Evolutionary conservation across 805 yeast species (phyloP).

Genomic region (Diddensiella caesifluorescens): DNA sequence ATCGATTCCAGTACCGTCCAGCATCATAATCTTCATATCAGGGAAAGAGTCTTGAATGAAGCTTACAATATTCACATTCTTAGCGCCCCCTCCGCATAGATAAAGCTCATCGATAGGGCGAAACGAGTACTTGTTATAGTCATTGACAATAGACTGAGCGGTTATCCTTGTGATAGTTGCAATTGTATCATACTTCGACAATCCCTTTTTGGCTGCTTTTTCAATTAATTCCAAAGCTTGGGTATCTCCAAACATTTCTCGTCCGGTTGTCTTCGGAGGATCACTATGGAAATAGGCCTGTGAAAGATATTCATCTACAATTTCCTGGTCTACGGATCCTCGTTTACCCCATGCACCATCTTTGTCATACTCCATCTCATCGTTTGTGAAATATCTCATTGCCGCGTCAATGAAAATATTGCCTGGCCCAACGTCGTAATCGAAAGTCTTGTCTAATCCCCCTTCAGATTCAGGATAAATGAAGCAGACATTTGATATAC

Average conservation of each 20-base stretch:
- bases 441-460: slow-evolving; percentile 26
- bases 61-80: slow-evolving; percentile 23
- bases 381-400: slow-evolving; percentile 26
- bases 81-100: slow-evolving; percentile 30
- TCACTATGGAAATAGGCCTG: slow-evolving; percentile 21
- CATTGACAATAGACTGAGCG: slow-evolving; percentile 25
- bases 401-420: slow-evolving; percentile 30
- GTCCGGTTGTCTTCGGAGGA: slow-evolving; percentile 30
- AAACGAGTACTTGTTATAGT: slow-evolving; percentile 20
- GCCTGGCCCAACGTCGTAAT: slow-evolving; percentile 31
- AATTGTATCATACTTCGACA: slow-evolving; percentile 22
- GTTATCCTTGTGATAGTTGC: slow-evolving; percentile 30
- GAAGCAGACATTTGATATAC: slow-evolving; percentile 28
- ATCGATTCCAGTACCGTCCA: slow-evolving; percentile 18
- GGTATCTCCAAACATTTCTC: slow-evolving; percentile 28
- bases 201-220: slow-evolving; percentile 16
- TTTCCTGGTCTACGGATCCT: slow-evolving; percentile 24
- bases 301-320: slow-evolving; percentile 23
- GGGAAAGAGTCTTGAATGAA: slow-evolving; percentile 22
- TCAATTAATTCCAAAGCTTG: slow-evolving; percentile 19
- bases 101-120: slow-evolving; percentile 24
- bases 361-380: slow-evolving; percentile 23
- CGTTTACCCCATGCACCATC: slow-evolving; percentile 27
- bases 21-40: slow-evolving; percentile 19
- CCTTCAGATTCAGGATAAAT: slow-evolving; percentile 25